Evolutionary conservation across 371 early-diverging fungal species (phyloP).

Genomic region (Thermomucor indicae-seudaticae): DNA sequence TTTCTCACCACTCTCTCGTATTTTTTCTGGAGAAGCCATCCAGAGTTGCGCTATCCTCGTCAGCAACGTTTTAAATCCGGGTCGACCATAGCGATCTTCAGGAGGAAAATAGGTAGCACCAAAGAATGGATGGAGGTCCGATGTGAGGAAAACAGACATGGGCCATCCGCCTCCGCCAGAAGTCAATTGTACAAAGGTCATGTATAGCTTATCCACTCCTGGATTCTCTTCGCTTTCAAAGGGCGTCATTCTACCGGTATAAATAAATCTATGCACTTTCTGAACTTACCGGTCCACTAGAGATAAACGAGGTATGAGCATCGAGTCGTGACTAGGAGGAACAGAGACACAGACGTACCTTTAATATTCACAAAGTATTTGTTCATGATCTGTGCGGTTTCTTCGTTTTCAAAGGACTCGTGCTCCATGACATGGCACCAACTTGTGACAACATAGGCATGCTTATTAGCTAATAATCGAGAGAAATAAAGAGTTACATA

Average conservation of each 20-base stretch:
- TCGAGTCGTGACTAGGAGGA: background rate
- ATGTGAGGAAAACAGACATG: slow-evolving; percentile 61
- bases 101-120: slow-evolving; percentile 70
- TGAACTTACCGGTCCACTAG: slow-evolving; percentile 31
- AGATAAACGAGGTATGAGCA: background rate
- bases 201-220: slow-evolving; percentile 64
- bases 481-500: slow-evolving; percentile 11
- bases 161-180: slow-evolving; percentile 67
- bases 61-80: slow-evolving; percentile 51
- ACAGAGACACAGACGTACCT: slow-evolving; percentile 23
- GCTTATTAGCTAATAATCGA: background rate
- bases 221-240: slow-evolving; percentile 60
- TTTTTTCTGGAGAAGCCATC: slow-evolving; percentile 29
- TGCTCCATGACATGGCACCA: slow-evolving; percentile 76
- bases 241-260: background rate
- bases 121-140: slow-evolving; percentile 62
- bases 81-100: slow-evolving; percentile 41
- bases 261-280: background rate
- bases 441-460: slow-evolving; percentile 8
- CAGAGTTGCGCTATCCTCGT: slow-evolving; percentile 43
- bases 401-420: slow-evolving; percentile 61
- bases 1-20: slow-evolving; percentile 35
- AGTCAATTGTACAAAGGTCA: slow-evolving; percentile 48
- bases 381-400: slow-evolving; percentile 57
- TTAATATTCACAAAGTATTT: slow-evolving; percentile 55